Conservation (phyloP, 805 yeast genomes). For the Pichia manshurica region DNA sequence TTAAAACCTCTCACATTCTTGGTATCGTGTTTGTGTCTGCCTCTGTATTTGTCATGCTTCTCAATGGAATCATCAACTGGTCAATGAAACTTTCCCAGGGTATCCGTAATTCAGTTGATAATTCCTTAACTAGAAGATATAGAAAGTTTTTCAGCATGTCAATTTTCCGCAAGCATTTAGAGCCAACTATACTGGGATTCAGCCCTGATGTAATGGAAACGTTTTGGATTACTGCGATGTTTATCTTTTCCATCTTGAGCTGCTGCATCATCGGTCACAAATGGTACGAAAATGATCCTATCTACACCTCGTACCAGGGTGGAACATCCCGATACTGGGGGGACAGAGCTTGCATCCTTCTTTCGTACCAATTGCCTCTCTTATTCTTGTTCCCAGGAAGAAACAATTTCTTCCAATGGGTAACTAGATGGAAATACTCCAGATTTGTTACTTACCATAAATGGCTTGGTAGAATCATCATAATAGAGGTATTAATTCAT, state of each 20-base stretch:
- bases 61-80: slow-evolving; percentile 41
- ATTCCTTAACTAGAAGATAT: slow-evolving; percentile 27
- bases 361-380: slow-evolving; percentile 44
- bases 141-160: slow-evolving; percentile 24
- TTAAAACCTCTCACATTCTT: slow-evolving; percentile 38
- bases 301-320: slow-evolving; percentile 16
- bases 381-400: slow-evolving; percentile 55
- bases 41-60: slow-evolving; percentile 41
- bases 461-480: slow-evolving; percentile 45
- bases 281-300: slow-evolving; percentile 21
- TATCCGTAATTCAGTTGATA: slow-evolving; percentile 20
- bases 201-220: slow-evolving; percentile 52
- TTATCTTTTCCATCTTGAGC: slow-evolving; percentile 21
- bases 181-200: slow-evolving; percentile 21
- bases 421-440: slow-evolving; percentile 52
- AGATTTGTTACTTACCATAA: slow-evolving; percentile 55
- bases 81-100: slow-evolving; percentile 35
- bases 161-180: slow-evolving; percentile 23
- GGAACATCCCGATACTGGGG: slow-evolving; percentile 35
- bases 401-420: slow-evolving; percentile 54
- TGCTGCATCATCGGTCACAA: slow-evolving; percentile 21
- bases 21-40: slow-evolving; percentile 44
- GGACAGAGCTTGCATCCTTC: slow-evolving; percentile 49
- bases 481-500: slow-evolving; percentile 42
- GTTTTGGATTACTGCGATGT: slow-evolving; percentile 37